Base-by-base conservation (phyloP, 306 rosid genomes). In the Acacia crassicarpa region DNA sequence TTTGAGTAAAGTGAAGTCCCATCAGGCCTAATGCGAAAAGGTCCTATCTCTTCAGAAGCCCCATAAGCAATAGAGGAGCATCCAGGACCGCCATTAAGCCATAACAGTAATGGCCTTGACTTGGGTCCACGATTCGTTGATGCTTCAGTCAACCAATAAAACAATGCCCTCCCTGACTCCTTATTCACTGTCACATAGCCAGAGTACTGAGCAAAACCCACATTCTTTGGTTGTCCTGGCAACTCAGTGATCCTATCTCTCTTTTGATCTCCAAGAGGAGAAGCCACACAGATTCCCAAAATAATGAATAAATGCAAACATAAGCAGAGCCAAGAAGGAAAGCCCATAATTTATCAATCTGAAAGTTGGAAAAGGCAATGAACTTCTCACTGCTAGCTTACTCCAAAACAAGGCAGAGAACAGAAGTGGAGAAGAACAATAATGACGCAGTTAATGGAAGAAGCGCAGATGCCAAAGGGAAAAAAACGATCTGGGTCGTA, bases 31-130 rank as follows among this genome's bases (percentile, higher is more conserved):
- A 95, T 93, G 23, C 70, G 97, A 69, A 95, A 93, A 66, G 99
- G 98, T 59, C 98, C 98, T 79, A 95, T 84, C 86, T 95, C 99
- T 82, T 95, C 97, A 16, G 97, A 94, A 62, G 99, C 93, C 48
- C 98, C 99, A 81, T 90, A 95, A 80, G 98, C 99, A 82, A 95
- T 90, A 58, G 99, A 95, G 78, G 99, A 95, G 83, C 99, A 95
- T 49, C 99, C 97, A 38, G 99, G 99, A 15, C 99, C 99, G 78
- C 98, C 99, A 84, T 92, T 93, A 85, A 95, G 96, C 98, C 99
- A 95, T 87, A 95, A 65, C 49, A 95, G 92, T 0, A 95, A 88
- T 56, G 99, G 99, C 78, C 94, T 93, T 35, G 92, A 91, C 82
- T 66, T 40, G 0, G 99, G 90, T 70, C 38, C 78, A 59, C 94